Evolutionary conservation across 345 rosid genomes (phyloP), one percentile per base, ranked within the genome.

Genomic region (Moricandia arvensis): DNA sequence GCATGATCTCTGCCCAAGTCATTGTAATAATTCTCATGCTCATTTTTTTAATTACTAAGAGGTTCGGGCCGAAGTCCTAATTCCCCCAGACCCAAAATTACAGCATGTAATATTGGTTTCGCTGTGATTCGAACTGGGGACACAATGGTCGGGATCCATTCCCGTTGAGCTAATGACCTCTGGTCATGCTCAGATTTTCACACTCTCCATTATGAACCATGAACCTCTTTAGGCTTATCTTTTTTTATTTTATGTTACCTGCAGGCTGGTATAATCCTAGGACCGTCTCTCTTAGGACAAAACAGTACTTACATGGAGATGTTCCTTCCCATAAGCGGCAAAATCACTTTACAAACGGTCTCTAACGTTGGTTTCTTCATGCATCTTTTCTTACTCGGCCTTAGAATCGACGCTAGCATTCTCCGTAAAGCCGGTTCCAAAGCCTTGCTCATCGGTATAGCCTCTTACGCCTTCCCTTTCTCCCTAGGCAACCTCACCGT

Each of bases 1-100:
- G 83, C 74, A 80, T 80, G 73, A 80, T 75, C 62, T 71, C 77
- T 38, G 80, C 83, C 11, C 80, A 80, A 66, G 69, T 80, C 70
- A 26, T 80, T 74, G 47, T 41, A 41, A 37, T 9, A 37, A 37
- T 21, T 21, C 24, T 21, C 24, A 21, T 21, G 24, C 24, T 21
- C 24, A 21, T n/a, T n/a, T n/a, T n/a, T n/a, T n/a, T n/a, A n/a
- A n/a, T n/a, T n/a, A n/a, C n/a, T n/a, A n/a, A n/a, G n/a, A n/a
- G n/a, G n/a, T n/a, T n/a, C n/a, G n/a, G n/a, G n/a, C n/a, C n/a
- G n/a, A n/a, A n/a, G n/a, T n/a, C n/a, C n/a, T n/a, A n/a, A n/a
- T n/a, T n/a, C n/a, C n/a, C n/a, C n/a, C n/a, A n/a, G n/a, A n/a
- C n/a, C n/a, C n/a, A n/a, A n/a, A n/a, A n/a, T n/a, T n/a, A n/a